Base-by-base conservation (phyloP, 2,329 filamentous ascomycete species). In the Pseudopyricularia cyperi region DNA sequence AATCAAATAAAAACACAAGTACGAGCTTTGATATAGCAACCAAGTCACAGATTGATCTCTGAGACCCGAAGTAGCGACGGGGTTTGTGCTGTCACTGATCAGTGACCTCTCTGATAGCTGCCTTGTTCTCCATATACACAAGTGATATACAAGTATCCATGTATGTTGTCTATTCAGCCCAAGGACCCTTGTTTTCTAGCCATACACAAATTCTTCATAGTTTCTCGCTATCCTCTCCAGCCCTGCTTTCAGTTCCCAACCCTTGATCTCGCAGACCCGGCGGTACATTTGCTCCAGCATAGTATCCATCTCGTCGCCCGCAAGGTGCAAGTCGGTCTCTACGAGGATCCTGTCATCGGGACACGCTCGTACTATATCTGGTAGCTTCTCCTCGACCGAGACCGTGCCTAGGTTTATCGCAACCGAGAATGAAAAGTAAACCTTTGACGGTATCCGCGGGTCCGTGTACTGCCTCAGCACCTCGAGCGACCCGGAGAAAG, bases 361-460 rank as follows among this genome's bases (percentile, higher is more conserved):
- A 3, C 94, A 74, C 3, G 77, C 76, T 54, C 76, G 78, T 48
- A 97, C 75, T 19, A 89, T 81, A 24, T 79, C 74, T 4, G 79
- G 79, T 52, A 82, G 78, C 59, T 71, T 72, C 46, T 55, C 63
- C 61, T 66, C 70, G 61, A 60, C 65, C 56, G 68, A 72, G 62
- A 60, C 72, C 59, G 77, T 71, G 32, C 76, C 74, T 59, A 90
- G 77, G 62, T 97, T 98, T 60, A 98, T 85, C 6, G 81, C 82
- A 0, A 76, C 75, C 2, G 89, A 96, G 63, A 97, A 94, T 1
- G 89, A 95, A 60, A 95, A 90, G 66, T 83, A 98, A 19, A 97
- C 75, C 15, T 80, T 74, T 0, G 82, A 80, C 0, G 91, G 91
- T 8, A 93, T 80, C 1, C 77, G 72, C 1, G 80, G 78, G 56